These are phyloP conservation scores for Aspergillus aculeatinus DNA, from an alignment of 2,329 filamentous ascomycete genomes.

Conservation along the genomic window DNA sequence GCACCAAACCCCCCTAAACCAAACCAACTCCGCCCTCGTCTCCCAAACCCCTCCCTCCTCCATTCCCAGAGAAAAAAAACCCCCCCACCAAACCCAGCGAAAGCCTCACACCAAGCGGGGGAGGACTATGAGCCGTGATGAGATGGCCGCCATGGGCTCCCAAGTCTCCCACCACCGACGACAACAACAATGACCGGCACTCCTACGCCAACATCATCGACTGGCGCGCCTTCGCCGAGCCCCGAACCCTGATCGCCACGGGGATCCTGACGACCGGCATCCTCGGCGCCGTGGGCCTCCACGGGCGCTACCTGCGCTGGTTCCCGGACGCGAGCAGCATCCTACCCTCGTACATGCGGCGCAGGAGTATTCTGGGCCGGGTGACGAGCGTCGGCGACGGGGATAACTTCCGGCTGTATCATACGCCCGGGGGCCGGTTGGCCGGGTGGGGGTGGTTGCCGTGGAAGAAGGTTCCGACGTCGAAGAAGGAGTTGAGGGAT, in stretches of 20 bases:
- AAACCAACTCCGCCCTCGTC: no score
- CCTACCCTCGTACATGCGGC: constrained; percentile 70
- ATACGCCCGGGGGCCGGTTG: constrained; percentile 85
- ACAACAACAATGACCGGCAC: constrained; percentile 36
- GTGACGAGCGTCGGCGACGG: constrained; percentile 96
- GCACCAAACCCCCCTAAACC: no score
- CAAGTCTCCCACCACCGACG: constrained; percentile 28
- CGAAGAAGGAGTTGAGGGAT: constrained; percentile 67
- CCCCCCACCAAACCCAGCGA: not conserved
- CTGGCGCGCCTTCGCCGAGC: constrained; percentile 40
- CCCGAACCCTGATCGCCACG: constrained; percentile 38
- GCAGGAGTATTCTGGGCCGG: constrained; percentile 73
- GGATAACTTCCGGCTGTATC: constrained; percentile 91
- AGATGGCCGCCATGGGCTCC: constrained; percentile 52
- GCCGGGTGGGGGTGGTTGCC: constrained; percentile 91
- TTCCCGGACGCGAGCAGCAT: constrained; percentile 78
- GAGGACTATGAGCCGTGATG: constrained; percentile 41
- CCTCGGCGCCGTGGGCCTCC: constrained; percentile 35
- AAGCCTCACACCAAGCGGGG: constrained; percentile 9
- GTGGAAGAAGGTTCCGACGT: constrained; percentile 66
- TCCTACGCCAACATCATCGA: constrained; percentile 45
- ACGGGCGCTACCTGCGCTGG: constrained; percentile 67
- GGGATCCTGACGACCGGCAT: constrained; percentile 41
- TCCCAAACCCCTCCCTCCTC: not conserved
- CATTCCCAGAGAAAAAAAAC: not conserved